Conservation (phyloP, 2,329 filamentous ascomycete species). For the Sporothrix mexicana region DNA sequence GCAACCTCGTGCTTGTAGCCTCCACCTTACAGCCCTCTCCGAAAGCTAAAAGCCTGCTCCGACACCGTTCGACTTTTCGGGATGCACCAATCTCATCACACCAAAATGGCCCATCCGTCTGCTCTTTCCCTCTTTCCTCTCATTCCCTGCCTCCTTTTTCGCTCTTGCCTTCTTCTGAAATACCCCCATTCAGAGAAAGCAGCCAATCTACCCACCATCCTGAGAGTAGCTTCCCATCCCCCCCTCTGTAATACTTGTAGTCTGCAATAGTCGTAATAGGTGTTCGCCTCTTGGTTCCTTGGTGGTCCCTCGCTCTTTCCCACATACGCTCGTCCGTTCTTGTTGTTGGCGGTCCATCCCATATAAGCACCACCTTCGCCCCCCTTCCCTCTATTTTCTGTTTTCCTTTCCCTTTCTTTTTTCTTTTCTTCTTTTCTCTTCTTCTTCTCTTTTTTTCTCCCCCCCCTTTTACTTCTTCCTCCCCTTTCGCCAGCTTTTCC, state of each 20-base stretch:
- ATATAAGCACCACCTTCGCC: conserved; percentile 35
- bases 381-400: conserved; percentile 37
- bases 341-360: conserved; percentile 27
- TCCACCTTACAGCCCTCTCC: conserved; percentile 21
- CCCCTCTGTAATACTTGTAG: background rate
- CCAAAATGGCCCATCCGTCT: conserved; percentile 27
- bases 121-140: conserved; percentile 9
- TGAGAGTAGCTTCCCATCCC: conserved; percentile 11
- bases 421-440: conserved; percentile 32
- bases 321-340: conserved; percentile 10
- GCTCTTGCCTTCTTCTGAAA: conserved; percentile 4
- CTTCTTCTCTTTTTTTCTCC: conserved; percentile 36
- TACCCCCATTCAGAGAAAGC: conserved; percentile 22
- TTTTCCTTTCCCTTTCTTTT: conserved; percentile 30
- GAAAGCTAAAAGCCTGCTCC: conserved; percentile 33
- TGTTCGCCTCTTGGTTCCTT: background rate
- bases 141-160: background rate
- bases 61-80: conserved; percentile 37
- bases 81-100: conserved; percentile 32
- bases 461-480: conserved; percentile 36
- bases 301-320: background rate
- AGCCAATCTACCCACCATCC: conserved; percentile 19
- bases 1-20: conserved; percentile 29
- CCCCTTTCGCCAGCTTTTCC: conserved; percentile 38
- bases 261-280: background rate